Percentiles rank a stretch among this genome's conserved stretches.
phyloP scores from a whole-genome alignment of 2,329 filamentous ascomycete genomes.

The Davidsoniella eucalypti region DNA sequence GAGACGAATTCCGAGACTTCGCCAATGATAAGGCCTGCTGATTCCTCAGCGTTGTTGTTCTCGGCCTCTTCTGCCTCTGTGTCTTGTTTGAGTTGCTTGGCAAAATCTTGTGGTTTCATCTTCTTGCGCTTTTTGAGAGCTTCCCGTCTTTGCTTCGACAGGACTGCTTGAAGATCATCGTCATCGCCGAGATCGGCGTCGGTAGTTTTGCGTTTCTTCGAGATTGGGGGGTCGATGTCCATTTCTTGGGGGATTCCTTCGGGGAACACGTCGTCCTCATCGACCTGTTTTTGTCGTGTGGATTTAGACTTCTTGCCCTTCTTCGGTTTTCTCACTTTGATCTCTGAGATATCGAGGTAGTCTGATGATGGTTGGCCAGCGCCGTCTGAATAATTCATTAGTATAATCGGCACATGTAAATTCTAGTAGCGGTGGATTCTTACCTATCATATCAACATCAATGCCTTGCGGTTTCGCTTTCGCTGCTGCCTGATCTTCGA shows the following conservation, averaged over 20 bases:
- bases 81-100: constrained; percentile 55
- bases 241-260: constrained; percentile 30
- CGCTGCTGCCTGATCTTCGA: constrained; percentile 25
- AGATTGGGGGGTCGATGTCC: constrained; percentile 49
- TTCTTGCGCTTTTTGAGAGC: constrained; percentile 88
- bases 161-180: constrained; percentile 73
- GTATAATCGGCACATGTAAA: not conserved
- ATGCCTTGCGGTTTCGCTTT: constrained; percentile 51
- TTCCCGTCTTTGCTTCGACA: constrained; percentile 66
- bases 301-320: constrained; percentile 78
- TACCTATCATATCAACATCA: constrained; percentile 62
- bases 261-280: constrained; percentile 44
- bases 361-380: constrained; percentile 45
- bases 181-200: constrained; percentile 69
- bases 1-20: constrained; percentile 92
- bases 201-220: constrained; percentile 47
- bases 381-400: constrained; percentile 4
- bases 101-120: constrained; percentile 71
- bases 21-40: constrained; percentile 68
- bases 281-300: constrained; percentile 51
- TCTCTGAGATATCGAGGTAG: constrained; percentile 69
- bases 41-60: constrained; percentile 19
- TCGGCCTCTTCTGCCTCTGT: constrained; percentile 34
- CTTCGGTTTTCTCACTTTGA: constrained; percentile 91
- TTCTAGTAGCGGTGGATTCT: constrained; percentile 15